Evolutionary conservation across 805 yeast species (phyloP).

Genomic region (Ogataea saltuana): DNA sequence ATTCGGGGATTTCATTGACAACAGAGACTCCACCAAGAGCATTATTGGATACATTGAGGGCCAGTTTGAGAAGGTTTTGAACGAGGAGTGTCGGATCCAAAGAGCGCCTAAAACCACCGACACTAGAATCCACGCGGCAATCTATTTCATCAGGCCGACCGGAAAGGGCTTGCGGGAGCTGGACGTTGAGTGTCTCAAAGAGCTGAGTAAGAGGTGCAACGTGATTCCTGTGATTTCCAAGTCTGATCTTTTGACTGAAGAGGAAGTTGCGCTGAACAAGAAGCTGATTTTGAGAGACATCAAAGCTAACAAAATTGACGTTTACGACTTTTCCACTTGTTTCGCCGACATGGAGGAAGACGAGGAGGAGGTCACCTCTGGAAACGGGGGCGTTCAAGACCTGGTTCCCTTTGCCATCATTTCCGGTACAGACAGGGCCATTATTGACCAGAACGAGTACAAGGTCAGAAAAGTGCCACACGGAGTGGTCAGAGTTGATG

Average conservation of each 20-base stretch:
- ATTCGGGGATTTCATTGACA: constrained; percentile 71
- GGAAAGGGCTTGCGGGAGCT: constrained; percentile 63
- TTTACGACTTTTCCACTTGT: constrained; percentile 35
- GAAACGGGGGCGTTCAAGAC: constrained; percentile 25
- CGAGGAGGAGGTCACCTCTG: constrained; percentile 14
- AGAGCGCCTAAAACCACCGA: constrained; percentile 49
- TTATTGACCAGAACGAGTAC: constrained; percentile 67
- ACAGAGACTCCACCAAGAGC: constrained; percentile 56
- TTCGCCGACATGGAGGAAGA: constrained; percentile 34
- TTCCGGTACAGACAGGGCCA: constrained; percentile 75
- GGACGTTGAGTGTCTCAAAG: constrained; percentile 71
- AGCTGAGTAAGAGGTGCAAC: constrained; percentile 67
- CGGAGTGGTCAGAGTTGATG: constrained; percentile 83
- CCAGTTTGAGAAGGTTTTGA: constrained; percentile 69
- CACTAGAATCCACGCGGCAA: constrained; percentile 77
- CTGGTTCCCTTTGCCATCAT: constrained; percentile 85
- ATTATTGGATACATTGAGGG: constrained; percentile 72
- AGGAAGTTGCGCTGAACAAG: constrained; percentile 50
- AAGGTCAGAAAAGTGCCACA: constrained; percentile 82
- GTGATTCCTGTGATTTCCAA: constrained; percentile 81
- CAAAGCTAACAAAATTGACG: constrained; percentile 21
- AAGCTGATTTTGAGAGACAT: constrained; percentile 46
- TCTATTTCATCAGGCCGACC: constrained; percentile 78
- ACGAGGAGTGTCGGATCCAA: constrained; percentile 67
- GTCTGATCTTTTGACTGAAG: constrained; percentile 67